Evolutionary conservation across 208 protist species (phyloP).

Genomic region (Crithidia fasciculata): DNA sequence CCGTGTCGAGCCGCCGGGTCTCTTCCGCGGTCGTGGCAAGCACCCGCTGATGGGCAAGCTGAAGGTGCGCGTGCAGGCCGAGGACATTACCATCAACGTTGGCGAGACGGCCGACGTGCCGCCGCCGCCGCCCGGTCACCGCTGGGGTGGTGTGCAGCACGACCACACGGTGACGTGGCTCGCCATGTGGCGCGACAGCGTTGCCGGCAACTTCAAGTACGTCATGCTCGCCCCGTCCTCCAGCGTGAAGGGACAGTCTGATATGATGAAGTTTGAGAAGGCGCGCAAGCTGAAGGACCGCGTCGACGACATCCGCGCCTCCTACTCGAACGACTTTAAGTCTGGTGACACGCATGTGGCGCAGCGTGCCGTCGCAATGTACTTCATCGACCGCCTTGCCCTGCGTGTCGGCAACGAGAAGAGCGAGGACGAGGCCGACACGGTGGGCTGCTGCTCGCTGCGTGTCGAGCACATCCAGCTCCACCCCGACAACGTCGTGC

Average conservation of each 20-base stretch:
- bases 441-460: slow-evolving; percentile 99
- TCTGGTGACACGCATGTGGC: slow-evolving; percentile 51
- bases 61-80: slow-evolving; percentile 95
- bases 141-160: slow-evolving; percentile 95
- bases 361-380: slow-evolving; percentile 97
- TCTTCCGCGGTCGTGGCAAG: slow-evolving; percentile 98
- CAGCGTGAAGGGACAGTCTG: slow-evolving; percentile 95
- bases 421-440: slow-evolving; percentile 97
- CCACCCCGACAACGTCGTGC: slow-evolving; percentile 66
- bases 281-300: slow-evolving; percentile 95
- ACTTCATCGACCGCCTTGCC: slow-evolving; percentile 99
- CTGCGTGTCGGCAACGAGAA: slow-evolving; percentile 99
- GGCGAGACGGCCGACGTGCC: slow-evolving; percentile 88
- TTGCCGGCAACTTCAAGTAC: slow-evolving; percentile 96
- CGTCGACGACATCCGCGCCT: slow-evolving; percentile 94
- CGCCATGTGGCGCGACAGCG: slow-evolving; percentile 97
- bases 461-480: slow-evolving; percentile 96
- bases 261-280: slow-evolving; percentile 98
- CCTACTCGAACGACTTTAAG: slow-evolving; percentile 93
- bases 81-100: slow-evolving; percentile 99
- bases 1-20: slow-evolving; percentile 97
- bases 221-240: slow-evolving; percentile 96
- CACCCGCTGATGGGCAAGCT: slow-evolving; percentile 97
- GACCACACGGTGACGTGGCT: slow-evolving; percentile 98
- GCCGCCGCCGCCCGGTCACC: slow-evolving; percentile 91